Percentiles rank a stretch among this genome's conserved stretches.
These are phyloP conservation scores for Colletotrichum abscissum DNA, from an alignment of 2,329 filamentous ascomycete species.

Conservation along the genomic window DNA sequence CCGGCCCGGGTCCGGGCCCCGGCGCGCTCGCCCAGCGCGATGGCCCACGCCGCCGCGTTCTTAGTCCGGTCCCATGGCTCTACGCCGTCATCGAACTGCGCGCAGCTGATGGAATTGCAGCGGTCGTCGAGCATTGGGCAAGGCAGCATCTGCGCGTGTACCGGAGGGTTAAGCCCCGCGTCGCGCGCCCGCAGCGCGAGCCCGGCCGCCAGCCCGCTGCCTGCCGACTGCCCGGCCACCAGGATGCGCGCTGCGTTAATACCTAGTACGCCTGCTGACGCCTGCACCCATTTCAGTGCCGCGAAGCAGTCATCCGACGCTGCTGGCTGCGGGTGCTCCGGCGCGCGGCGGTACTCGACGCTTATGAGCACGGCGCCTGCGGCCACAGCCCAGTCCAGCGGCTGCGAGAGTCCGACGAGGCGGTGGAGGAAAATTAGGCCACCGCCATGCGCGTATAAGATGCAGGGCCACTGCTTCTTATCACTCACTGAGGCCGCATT, in stretches of 20 bases:
- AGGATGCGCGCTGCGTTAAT: constrained; percentile 36
- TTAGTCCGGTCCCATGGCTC: constrained; percentile 35
- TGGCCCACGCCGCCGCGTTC: constrained; percentile 36
- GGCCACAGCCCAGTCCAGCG: constrained; percentile 35
- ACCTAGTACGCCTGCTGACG: constrained; percentile 30
- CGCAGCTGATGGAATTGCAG: constrained; percentile 34
- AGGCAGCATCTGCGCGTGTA: constrained; percentile 39
- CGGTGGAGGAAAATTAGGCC: constrained; percentile 40
- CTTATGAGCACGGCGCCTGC: constrained; percentile 38
- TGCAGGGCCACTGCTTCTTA: not conserved
- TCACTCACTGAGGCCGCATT: not conserved
- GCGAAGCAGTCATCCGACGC: constrained; percentile 38
- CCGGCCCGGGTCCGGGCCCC: constrained; percentile 17
- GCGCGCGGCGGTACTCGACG: constrained; percentile 42
- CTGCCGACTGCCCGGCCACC: constrained; percentile 34
- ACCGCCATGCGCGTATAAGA: constrained; percentile 40
- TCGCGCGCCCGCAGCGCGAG: constrained; percentile 36
- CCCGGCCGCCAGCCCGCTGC: not conserved
- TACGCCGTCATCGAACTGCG: constrained; percentile 38
- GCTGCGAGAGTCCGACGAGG: constrained; percentile 38
- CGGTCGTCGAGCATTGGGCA: constrained; percentile 40
- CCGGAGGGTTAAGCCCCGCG: constrained; percentile 21
- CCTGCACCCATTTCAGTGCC: constrained; percentile 37
- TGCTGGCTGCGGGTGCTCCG: constrained; percentile 39
- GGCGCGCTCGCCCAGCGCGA: constrained; percentile 17